A percentile compares a stretch with the other conserved stretches of the same genome.
Evolutionary conservation across 2,329 filamentous ascomycete genomes (phyloP).

Genomic region (Aspergillus amoenus): DNA sequence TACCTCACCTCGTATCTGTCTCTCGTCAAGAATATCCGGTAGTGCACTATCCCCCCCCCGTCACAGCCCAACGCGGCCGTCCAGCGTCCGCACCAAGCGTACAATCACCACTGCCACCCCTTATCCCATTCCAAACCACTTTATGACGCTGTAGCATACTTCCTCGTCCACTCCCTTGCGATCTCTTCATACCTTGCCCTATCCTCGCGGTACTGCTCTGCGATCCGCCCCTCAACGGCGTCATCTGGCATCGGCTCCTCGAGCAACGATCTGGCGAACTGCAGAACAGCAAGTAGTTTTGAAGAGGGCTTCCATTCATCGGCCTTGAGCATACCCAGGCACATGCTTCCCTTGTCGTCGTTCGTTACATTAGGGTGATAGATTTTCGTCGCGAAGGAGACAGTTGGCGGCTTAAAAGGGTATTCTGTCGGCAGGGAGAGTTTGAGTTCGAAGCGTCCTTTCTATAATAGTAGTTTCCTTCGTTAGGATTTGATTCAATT

Average conservation of each 20-base stretch:
- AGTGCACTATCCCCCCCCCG: background rate
- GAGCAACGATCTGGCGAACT: slow-evolving; percentile 72
- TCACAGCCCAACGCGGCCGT: slow-evolving; percentile 10
- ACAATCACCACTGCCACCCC: background rate
- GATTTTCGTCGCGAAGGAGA: slow-evolving; percentile 83
- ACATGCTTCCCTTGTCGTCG: slow-evolving; percentile 81
- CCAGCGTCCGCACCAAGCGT: slow-evolving; percentile 10
- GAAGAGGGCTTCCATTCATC: slow-evolving; percentile 92
- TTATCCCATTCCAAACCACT: background rate
- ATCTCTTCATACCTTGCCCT: slow-evolving; percentile 69
- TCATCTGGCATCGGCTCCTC: slow-evolving; percentile 84
- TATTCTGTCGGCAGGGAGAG: slow-evolving; percentile 76
- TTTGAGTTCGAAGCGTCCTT: slow-evolving; percentile 71
- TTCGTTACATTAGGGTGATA: slow-evolving; percentile 96
- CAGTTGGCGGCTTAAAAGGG: slow-evolving; percentile 81
- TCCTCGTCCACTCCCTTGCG: slow-evolving; percentile 70
- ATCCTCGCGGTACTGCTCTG: slow-evolving; percentile 75
- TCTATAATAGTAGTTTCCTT: slow-evolving; percentile 41
- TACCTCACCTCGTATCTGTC: background rate
- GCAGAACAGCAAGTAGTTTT: slow-evolving; percentile 71
- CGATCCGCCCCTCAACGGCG: slow-evolving; percentile 81
- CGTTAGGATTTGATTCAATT: background rate
- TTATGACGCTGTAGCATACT: slow-evolving; percentile 58
- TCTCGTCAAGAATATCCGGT: background rate
- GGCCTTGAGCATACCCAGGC: slow-evolving; percentile 75